Base-by-base conservation (phyloP, 2,329 filamentous ascomycete species). In the Penicillium sp. region DNA sequence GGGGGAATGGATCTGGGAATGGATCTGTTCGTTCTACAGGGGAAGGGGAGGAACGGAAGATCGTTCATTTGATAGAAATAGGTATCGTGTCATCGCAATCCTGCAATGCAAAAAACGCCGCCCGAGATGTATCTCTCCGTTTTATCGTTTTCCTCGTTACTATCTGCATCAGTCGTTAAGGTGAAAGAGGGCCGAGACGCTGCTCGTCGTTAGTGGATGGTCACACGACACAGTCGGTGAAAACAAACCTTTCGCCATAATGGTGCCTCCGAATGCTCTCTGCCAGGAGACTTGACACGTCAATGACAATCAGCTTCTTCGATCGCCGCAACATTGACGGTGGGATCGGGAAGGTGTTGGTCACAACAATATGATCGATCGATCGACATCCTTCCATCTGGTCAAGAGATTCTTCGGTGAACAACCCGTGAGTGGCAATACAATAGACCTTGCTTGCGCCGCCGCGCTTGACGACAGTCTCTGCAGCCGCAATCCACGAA, bases 261-360 rank as follows among this genome's bases (percentile, higher is more conserved):
- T 99, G 93, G 72, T 97, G 97, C 67, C 94, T 86, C 66, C 94
- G 85, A 65, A 99, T 97, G 47, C 92, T 92, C 76, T 99, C 94
- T 4, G 92, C 86, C 39, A 99, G 80, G 48, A 99, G 80, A 69
- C 88, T 90, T 24, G 92, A 95, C 14, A 99, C 83, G 68, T 97
- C 92, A 55, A 99, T 84, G 32, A 97, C 83, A 53, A 95, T 86
- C 66, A 99, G 82, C 80, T 99, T 99, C 76, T 83, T 87, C 49
- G 86, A 87, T 55, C 83, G 84, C 63, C 81, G 84, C 32, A 85
- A 81, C 73, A 89, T 87, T 61, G 90, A 86, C 54, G 88, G 86
- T 21, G 87, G 83, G 61, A 99, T 95, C 2, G 94, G 94, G 74
- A 97, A 97, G 52, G 92, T 95, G 77, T 99, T 97, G 32, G 94